Conservation (phyloP, 2,329 filamentous ascomycete species). For the Lasiodiplodia citricola region DNA sequence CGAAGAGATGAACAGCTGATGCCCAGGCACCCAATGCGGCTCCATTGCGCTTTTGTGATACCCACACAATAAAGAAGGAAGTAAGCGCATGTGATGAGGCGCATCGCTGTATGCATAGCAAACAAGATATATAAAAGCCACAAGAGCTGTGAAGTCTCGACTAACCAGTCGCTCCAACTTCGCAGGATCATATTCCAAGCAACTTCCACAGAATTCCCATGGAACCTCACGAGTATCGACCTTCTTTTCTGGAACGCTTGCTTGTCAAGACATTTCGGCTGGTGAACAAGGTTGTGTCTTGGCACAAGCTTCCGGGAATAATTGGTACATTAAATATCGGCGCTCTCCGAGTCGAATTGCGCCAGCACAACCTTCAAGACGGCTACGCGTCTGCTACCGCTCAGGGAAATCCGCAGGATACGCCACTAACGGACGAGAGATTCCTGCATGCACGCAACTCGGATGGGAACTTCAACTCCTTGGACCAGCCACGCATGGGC, state of each 20-base stretch:
- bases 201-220: background rate
- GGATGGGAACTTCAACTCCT: slow-evolving; percentile 52
- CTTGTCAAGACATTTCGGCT: slow-evolving; percentile 44
- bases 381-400: slow-evolving; percentile 45
- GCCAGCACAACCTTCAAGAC: slow-evolving; percentile 52
- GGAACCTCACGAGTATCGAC: background rate
- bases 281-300: slow-evolving; percentile 48
- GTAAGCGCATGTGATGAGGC: background rate
- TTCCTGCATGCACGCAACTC: slow-evolving; percentile 48
- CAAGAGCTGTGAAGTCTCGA: background rate
- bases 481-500: slow-evolving; percentile 51
- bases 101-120: background rate
- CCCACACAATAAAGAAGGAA: background rate
- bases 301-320: slow-evolving; percentile 51
- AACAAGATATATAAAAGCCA: background rate
- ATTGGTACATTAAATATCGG: slow-evolving; percentile 51
- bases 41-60: background rate
- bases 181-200: background rate
- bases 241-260: slow-evolving; percentile 31
- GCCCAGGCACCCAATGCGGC: background rate
- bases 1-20: background rate
- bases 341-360: slow-evolving; percentile 50
- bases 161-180: background rate
- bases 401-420: slow-evolving; percentile 43
- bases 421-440: slow-evolving; percentile 39